Conservation (phyloP, 2,329 filamentous ascomycete species). For the Pyrenophora seminiperda region DNA sequence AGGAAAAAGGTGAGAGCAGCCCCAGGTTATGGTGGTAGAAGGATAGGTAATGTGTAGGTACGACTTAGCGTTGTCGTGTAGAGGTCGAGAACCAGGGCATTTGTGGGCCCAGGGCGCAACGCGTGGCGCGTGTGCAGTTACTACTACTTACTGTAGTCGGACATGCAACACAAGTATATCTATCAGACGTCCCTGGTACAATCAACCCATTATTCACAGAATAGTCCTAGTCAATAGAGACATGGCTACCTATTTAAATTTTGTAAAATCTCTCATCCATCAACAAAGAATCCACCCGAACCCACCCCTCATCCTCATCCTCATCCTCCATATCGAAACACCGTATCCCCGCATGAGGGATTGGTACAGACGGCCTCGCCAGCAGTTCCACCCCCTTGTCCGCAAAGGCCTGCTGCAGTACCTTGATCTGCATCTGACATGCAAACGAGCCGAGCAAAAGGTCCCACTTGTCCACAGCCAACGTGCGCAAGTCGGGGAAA, state of each 20-base stretch:
- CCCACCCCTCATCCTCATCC: conserved; percentile 6
- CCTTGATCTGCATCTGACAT: conserved; percentile 1
- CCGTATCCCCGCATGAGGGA: neutral
- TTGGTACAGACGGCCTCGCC: neutral
- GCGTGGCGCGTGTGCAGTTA: conserved; percentile 23
- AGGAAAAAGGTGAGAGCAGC: neutral
- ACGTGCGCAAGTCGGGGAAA: neutral
- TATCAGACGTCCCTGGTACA: too few species aligned
- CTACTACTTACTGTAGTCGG: too few species aligned
- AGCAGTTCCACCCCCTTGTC: neutral
- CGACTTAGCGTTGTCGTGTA: conserved; percentile 5
- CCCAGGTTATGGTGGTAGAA: neutral
- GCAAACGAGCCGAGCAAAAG: conserved; percentile 7
- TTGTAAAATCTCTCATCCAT: too few species aligned
- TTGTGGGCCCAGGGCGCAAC: conserved; percentile 20
- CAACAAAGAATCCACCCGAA: conserved; percentile 12
- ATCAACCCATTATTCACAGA: too few species aligned
- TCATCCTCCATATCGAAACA: neutral
- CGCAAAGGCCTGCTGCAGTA: conserved; percentile 1
- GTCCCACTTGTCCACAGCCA: conserved; percentile 6
- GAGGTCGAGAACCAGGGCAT: conserved; percentile 23
- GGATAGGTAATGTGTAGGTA: conserved; percentile 2
- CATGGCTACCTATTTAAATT: too few species aligned
- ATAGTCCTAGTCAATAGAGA: too few species aligned
- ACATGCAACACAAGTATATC: too few species aligned